phyloP scores from a whole-genome alignment of 2,329 filamentous ascomycete genomes.

The Fusarium brevicatenulatum region DNA sequence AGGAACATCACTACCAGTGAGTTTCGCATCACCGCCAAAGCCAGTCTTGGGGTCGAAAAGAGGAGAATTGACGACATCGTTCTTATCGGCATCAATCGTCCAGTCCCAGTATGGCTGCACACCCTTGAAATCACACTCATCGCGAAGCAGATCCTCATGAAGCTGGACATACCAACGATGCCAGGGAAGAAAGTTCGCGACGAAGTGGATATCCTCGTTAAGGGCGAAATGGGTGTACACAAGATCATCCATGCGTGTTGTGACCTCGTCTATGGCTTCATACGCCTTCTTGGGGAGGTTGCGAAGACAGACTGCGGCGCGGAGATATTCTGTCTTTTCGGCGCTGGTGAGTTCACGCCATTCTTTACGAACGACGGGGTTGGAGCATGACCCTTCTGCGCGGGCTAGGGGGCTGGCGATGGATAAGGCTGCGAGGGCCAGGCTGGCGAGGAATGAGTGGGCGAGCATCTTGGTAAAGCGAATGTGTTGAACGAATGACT shows the following conservation, averaged over 20 bases:
- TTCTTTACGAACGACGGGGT: slow-evolving; percentile 15
- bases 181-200: slow-evolving; percentile 18
- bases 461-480: slow-evolving; percentile 3
- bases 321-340: slow-evolving; percentile 12
- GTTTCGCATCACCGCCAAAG: neutral
- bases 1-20: slow-evolving; percentile 1
- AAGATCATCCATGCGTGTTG: slow-evolving; percentile 4
- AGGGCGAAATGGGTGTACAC: slow-evolving; percentile 11
- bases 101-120: slow-evolving; percentile 23
- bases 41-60: slow-evolving; percentile 15
- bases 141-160: slow-evolving; percentile 10
- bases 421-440: neutral
- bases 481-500: slow-evolving; percentile 4
- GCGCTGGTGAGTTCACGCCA: slow-evolving; percentile 19
- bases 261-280: neutral
- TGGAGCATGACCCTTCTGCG: neutral
- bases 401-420: neutral
- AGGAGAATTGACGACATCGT: neutral
- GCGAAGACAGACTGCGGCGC: slow-evolving; percentile 15
- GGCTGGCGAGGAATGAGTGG: neutral
- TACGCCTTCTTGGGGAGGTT: slow-evolving; percentile 12
- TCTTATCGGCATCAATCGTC: slow-evolving; percentile 16
- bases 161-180: slow-evolving; percentile 20
- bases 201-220: slow-evolving; percentile 13
- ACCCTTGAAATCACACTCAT: slow-evolving; percentile 17